Conservation (phyloP, 345 rosid genomes). For the Brassica juncea region DNA sequence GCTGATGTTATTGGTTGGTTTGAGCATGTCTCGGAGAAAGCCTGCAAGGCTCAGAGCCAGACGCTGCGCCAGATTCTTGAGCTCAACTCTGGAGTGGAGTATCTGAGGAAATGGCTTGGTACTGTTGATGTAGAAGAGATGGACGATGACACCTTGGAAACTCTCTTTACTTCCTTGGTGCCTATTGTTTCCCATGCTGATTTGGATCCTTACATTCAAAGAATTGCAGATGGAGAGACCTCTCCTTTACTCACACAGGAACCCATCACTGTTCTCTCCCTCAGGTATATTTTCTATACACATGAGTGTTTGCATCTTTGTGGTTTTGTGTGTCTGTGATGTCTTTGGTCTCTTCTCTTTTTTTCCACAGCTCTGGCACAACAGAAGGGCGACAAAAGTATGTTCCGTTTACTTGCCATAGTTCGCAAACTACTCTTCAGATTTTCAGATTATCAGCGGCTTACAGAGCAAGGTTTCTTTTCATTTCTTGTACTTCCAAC, state of each 20-base stretch:
- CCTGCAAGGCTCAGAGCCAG: slow-evolving; percentile 59
- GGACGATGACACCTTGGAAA: slow-evolving; percentile 64
- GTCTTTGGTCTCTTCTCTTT: slow-evolving; percentile 7
- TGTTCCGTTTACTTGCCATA: slow-evolving; percentile 79
- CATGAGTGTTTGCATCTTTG: slow-evolving; percentile 3
- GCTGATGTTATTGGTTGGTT: slow-evolving; percentile 71
- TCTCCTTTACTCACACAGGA: slow-evolving; percentile 74
- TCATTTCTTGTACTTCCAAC: not conserved
- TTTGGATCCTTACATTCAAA: slow-evolving; percentile 73
- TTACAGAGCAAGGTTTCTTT: slow-evolving; percentile 73
- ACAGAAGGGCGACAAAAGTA: slow-evolving; percentile 88
- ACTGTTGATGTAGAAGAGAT: slow-evolving; percentile 46
- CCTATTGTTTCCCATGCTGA: slow-evolving; percentile 88
- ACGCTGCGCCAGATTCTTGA: slow-evolving; percentile 73
- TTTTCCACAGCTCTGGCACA: slow-evolving; percentile 74
- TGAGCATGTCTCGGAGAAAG: slow-evolving; percentile 53
- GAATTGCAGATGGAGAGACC: slow-evolving; percentile 85
- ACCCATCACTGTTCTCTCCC: slow-evolving; percentile 65
- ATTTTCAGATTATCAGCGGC: slow-evolving; percentile 83
- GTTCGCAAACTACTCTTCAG: slow-evolving; percentile 75
- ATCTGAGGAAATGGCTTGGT: slow-evolving; percentile 68
- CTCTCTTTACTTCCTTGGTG: slow-evolving; percentile 63
- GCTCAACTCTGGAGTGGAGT: slow-evolving; percentile 62
- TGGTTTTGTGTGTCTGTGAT: slow-evolving; percentile 2
- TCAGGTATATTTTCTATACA: slow-evolving; percentile 52